Evolutionary conservation across 129 eudicot species (phyloP).

Genomic region (Arctium minus): DNA sequence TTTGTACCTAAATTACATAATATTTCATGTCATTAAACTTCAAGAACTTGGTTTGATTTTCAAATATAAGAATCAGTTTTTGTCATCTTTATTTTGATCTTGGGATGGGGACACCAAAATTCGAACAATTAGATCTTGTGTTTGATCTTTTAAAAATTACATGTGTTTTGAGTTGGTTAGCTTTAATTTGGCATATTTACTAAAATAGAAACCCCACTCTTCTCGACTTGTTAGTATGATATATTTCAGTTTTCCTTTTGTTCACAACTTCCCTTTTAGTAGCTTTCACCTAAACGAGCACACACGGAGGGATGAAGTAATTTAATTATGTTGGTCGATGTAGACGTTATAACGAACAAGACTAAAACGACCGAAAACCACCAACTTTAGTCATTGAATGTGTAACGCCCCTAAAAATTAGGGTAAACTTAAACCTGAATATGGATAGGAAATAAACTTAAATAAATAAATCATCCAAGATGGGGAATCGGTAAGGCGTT

Average conservation of each 20-base stretch:
- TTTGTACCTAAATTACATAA: no score
- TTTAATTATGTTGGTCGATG: background rate
- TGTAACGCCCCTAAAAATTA: no score
- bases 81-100: no score
- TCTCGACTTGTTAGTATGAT: no score
- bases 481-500: no score
- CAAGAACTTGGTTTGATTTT: background rate
- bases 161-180: background rate
- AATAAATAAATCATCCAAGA: no score
- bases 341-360: background rate
- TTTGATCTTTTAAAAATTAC: background rate
- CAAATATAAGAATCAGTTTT: background rate
- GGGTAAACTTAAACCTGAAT: no score
- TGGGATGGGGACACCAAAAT: no score
- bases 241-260: background rate
- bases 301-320: background rate
- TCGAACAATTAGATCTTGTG: background rate
- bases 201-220: background rate
- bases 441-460: no score
- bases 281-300: background rate
- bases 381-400: background rate
- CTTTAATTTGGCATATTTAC: background rate
- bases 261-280: background rate
- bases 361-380: background rate
- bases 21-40: background rate